Percentiles rank a stretch among this genome's conserved stretches.
Conservation (phyloP, 768 basidiomycete genomes). For the Kwoniella dendrophila region DNA sequence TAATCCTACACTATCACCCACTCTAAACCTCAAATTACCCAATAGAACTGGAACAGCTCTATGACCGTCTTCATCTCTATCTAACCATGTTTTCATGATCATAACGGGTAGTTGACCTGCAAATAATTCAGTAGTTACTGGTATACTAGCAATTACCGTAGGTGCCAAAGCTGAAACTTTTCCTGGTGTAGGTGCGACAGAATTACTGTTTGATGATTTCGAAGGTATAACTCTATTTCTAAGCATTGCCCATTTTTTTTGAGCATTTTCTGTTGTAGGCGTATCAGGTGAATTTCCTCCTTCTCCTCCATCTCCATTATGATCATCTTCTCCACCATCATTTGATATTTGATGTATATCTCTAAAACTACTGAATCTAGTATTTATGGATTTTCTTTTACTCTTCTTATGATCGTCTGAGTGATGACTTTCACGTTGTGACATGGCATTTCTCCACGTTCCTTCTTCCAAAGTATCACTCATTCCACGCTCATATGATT, state of each 20-base stretch:
- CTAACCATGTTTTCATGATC: conserved; percentile 56
- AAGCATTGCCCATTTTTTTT: conserved; percentile 48
- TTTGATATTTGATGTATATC: conserved; percentile 5
- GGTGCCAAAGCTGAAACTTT: conserved; percentile 43
- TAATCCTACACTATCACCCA: conserved; percentile 55
- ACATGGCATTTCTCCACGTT: conserved; percentile 20
- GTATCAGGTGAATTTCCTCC: conserved; percentile 17
- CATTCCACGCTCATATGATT: conserved; percentile 21
- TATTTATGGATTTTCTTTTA: conserved; percentile 11
- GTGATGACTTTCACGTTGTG: neutral
- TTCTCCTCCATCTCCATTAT: conserved; percentile 17
- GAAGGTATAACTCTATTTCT: conserved; percentile 44
- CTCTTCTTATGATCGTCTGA: conserved; percentile 1
- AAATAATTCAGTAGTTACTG: conserved; percentile 54
- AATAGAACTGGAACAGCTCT: conserved; percentile 55
- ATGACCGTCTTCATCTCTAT: conserved; percentile 55
- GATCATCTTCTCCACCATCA: neutral
- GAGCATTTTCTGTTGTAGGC: conserved; percentile 27
- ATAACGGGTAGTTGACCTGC: conserved; percentile 55
- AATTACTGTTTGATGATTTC: conserved; percentile 4
- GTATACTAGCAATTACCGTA: conserved; percentile 46
- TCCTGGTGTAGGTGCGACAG: conserved; percentile 26
- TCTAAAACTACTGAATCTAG: conserved; percentile 24
- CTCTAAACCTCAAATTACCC: conserved; percentile 54
- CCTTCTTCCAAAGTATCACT: conserved; percentile 23